phyloP scores from a whole-genome alignment of 2,329 filamentous ascomycete species.

The Amphichorda felina region DNA sequence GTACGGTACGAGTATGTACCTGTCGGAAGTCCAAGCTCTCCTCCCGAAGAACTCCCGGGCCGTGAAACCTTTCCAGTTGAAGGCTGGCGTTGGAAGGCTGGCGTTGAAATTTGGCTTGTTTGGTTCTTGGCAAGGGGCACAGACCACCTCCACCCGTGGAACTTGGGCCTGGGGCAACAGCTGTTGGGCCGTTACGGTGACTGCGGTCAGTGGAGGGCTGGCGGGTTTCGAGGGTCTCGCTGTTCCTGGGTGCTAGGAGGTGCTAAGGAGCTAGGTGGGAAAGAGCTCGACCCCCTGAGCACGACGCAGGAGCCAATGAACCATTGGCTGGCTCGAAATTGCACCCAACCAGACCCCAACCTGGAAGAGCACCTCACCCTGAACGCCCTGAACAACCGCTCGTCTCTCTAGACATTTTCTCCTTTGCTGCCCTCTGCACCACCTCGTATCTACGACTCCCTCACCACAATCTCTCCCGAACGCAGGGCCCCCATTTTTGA shows the following conservation, averaged over 20 bases:
- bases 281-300: not conserved
- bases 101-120: too few relatives aligned
- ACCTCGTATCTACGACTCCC: not conserved
- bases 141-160: not conserved
- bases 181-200: too few relatives aligned
- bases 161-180: not conserved
- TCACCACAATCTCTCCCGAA: not conserved
- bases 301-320: not conserved
- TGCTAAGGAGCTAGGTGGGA: too few relatives aligned
- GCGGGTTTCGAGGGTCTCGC: not conserved
- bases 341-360: conserved; percentile 9
- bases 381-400: conserved; percentile 4
- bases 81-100: not conserved
- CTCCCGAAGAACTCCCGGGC: conserved; percentile 4
- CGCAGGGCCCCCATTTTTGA: not conserved
- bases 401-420: conserved; percentile 5
- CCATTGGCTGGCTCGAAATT: conserved; percentile 21
- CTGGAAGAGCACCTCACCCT: conserved; percentile 2
- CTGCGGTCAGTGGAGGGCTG: not conserved
- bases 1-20: too few relatives aligned
- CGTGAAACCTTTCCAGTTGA: conserved; percentile 5
- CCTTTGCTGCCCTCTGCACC: conserved; percentile 6
- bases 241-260: too few relatives aligned
- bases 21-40: too few relatives aligned
- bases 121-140: too few relatives aligned